These are phyloP conservation scores for Brassica nigra DNA, from an alignment of 345 rosid species.

Conservation along the genomic window DNA sequence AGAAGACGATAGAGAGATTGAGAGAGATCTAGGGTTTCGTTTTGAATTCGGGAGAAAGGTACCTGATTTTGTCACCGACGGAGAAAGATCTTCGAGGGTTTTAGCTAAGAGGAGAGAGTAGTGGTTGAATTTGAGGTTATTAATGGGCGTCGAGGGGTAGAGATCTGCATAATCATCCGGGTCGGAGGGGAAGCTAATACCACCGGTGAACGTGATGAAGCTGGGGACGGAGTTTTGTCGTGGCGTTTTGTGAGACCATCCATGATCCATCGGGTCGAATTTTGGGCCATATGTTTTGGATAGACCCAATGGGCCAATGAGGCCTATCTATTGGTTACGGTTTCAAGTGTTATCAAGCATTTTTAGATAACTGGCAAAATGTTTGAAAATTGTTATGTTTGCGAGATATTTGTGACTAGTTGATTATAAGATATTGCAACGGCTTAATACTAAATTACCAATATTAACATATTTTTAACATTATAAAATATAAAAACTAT, in stretches of 20 bases:
- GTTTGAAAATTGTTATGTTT: no score
- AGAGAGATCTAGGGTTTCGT: neutral
- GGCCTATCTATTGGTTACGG: neutral
- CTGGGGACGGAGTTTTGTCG: neutral
- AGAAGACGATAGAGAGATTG: slow-evolving; percentile 1
- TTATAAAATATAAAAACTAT: no score
- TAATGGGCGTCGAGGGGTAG: neutral
- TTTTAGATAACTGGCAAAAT: no score
- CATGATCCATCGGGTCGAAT: neutral
- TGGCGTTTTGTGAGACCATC: neutral
- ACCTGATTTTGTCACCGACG: neutral
- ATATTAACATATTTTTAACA: no score
- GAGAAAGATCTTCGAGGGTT: neutral
- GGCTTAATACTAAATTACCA: no score
- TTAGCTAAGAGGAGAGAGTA: neutral
- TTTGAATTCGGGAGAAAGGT: neutral
- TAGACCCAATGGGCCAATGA: no score
- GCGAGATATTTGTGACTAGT: no score
- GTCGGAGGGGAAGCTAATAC: neutral
- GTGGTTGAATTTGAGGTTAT: neutral
- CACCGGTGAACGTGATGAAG: neutral
- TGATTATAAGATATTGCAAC: no score
- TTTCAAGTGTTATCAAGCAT: no score
- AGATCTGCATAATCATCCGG: neutral
- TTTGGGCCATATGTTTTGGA: neutral